Evolutionary conservation across 1,139 yeast genomes (phyloP), one percentile per base, ranked within the genome.

Genomic region (Magnusiomyces ingens): DNA sequence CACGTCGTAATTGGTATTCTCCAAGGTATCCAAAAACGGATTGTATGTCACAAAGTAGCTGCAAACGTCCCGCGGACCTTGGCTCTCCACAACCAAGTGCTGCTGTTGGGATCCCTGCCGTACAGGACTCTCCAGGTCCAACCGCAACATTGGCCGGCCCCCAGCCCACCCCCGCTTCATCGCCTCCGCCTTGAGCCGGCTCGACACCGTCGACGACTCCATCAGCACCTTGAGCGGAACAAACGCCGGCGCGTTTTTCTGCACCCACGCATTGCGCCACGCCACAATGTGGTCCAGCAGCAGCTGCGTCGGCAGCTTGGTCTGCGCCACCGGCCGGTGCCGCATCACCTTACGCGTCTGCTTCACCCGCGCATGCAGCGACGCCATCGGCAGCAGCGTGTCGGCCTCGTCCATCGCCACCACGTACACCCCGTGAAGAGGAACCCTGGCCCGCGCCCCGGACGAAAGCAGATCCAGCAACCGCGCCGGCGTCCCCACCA

Each of bases 401-500:
- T 62, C 63, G 13, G 57, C 54, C 47, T 63, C 65, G 48, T 63
- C 66, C 18, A 63, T 35, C 3, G 58, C 63, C 19, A 63, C 51
- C 42, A 56, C 54, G 2, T 62, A 59, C 4, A 60, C 55, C 32
- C 56, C 56, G 35, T 51, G 51, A 6, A 63, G 51, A 1, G 62
- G 64, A 12, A 62, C 52, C 8, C 48, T 41, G 15, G 38, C 22
- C 18, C 62, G 51, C 2, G 53, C 53, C 1, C 59, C 53, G n/a
- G 61, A 52, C 8, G 64, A 52, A n/a, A 88, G 67, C 37, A 87
- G 70, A 67, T 90, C 97, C 51, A 90, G 85, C 43, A 88, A 75
- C 60, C 97, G 71, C 0, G 95, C 94, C 0, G 97, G 96, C 0
- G 97, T 90, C 0, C 93, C 91, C 12, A 89, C 84, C 1, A 89